Percentiles rank a stretch among this genome's conserved stretches.
These are phyloP conservation scores for Melastoma candidum DNA, from an alignment of 441 rosid species.

Conservation along the genomic window DNA sequence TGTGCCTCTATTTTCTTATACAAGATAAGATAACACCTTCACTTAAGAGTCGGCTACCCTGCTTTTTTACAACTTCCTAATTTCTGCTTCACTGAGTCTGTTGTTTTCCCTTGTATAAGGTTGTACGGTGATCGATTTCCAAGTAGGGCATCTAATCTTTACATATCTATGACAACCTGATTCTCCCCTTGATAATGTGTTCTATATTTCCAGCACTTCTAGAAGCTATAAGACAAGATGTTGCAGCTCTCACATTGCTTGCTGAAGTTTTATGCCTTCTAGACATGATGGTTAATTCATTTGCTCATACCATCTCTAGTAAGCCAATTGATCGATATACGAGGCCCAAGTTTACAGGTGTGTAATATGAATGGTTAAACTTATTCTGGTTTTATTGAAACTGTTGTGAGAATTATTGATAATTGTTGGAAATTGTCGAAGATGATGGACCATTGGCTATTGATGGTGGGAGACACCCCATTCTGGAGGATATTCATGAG, in stretches of 20 bases:
- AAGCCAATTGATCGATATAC: slow-evolving; percentile 79
- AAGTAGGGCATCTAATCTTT: too few species aligned
- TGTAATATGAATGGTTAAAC: slow-evolving; percentile 2
- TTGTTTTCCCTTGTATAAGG: too few species aligned
- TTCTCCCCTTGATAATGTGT: not conserved
- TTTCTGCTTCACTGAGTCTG: too few species aligned
- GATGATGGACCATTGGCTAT: slow-evolving; percentile 92
- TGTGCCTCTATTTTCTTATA: too few species aligned
- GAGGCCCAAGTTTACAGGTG: slow-evolving; percentile 85
- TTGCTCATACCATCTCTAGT: slow-evolving; percentile 84
- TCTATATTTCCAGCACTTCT: slow-evolving; percentile 43
- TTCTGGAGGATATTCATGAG: slow-evolving; percentile 85
- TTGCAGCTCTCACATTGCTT: slow-evolving; percentile 68
- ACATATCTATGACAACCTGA: not conserved
- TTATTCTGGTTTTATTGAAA: slow-evolving; percentile 12
- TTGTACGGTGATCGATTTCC: too few species aligned
- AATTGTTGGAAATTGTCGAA: slow-evolving; percentile 17
- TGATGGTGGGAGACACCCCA: slow-evolving; percentile 96
- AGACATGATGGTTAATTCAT: slow-evolving; percentile 96
- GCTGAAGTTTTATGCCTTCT: slow-evolving; percentile 92
- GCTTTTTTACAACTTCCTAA: too few species aligned
- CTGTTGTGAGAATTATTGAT: slow-evolving; percentile 15
- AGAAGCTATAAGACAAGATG: slow-evolving; percentile 73
- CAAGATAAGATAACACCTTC: too few species aligned
- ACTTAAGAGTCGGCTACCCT: too few species aligned